Percentiles rank a stretch among this genome's conserved stretches.
These are phyloP conservation scores for Colletotrichum tamarilloi DNA, from an alignment of 2,329 filamentous ascomycete genomes.

Conservation along the genomic window DNA sequence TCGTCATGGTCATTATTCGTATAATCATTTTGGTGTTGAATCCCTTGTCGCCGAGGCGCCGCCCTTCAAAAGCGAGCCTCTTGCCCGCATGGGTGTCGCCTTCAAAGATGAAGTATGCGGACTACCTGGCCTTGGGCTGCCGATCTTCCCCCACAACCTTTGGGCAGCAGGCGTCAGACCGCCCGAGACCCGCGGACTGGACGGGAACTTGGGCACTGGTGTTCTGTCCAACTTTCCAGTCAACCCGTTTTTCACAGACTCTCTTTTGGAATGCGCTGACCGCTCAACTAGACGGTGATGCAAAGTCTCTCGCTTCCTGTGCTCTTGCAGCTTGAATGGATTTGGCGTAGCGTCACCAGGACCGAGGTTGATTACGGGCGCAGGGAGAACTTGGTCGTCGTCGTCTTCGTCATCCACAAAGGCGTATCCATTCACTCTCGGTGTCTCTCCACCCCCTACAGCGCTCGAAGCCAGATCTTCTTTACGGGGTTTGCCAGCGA, in stretches of 20 bases:
- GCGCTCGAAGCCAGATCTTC: constrained; percentile 70
- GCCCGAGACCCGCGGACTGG: constrained; percentile 67
- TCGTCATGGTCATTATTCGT: constrained; percentile 20
- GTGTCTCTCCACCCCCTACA: constrained; percentile 78
- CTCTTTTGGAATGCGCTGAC: constrained; percentile 78
- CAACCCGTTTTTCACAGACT: constrained; percentile 67
- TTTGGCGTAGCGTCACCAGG: constrained; percentile 74
- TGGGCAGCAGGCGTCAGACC: constrained; percentile 80
- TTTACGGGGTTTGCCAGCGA: constrained; percentile 75
- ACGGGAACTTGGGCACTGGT: constrained; percentile 77
- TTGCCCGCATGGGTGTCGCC: constrained; percentile 50
- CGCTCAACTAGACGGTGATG: constrained; percentile 90
- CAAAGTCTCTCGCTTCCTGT: constrained; percentile 80
- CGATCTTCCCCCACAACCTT: constrained; percentile 73
- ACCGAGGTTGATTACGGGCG: constrained; percentile 66
- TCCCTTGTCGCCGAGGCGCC: constrained; percentile 40
- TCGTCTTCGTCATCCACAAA: constrained; percentile 88
- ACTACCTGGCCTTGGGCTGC: constrained; percentile 52
- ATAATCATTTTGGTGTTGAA: background rate
- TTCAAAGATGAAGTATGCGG: constrained; percentile 48
- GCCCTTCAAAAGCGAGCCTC: constrained; percentile 52
- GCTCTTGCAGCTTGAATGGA: constrained; percentile 83
- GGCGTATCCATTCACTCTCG: constrained; percentile 90
- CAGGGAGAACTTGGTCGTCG: constrained; percentile 48
- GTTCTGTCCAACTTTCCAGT: constrained; percentile 69